phyloP scores from a whole-genome alignment of 2,329 filamentous ascomycete species.

The Leptographium radiaticola region DNA sequence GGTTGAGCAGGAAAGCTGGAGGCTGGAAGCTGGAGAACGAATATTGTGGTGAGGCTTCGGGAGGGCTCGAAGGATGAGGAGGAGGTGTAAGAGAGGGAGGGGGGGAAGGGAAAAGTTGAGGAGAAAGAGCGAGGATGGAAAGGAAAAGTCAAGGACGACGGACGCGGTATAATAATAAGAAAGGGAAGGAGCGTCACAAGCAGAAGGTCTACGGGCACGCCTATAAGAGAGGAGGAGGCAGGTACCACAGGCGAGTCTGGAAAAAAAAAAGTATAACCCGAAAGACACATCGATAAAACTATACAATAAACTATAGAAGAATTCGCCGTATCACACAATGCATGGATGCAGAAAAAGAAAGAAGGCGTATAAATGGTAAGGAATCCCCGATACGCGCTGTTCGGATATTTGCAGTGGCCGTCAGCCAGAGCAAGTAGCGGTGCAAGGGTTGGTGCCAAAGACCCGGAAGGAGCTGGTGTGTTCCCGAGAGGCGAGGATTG shows the following conservation, averaged over 20 bases:
- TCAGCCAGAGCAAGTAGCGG: neutral
- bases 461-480: neutral
- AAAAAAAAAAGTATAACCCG: neutral
- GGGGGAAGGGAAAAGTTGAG: neutral
- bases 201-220: neutral
- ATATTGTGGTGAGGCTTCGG: too few species aligned
- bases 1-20: neutral
- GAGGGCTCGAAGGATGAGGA: neutral
- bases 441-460: conserved; percentile 2
- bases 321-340: neutral
- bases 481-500: neutral
- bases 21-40: neutral
- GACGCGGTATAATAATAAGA: neutral
- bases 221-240: too few species aligned
- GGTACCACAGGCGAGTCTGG: neutral
- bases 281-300: conserved; percentile 4
- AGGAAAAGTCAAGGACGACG: neutral
- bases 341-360: neutral
- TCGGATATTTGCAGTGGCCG: neutral
- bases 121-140: neutral
- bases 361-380: neutral
- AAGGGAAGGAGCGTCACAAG: conserved; percentile 2
- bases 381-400: neutral
- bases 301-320: neutral
- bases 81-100: neutral